These are phyloP conservation scores for Ophiostoma tasmaniense DNA, from an alignment of 2,329 filamentous ascomycete species.

Conservation along the genomic window DNA sequence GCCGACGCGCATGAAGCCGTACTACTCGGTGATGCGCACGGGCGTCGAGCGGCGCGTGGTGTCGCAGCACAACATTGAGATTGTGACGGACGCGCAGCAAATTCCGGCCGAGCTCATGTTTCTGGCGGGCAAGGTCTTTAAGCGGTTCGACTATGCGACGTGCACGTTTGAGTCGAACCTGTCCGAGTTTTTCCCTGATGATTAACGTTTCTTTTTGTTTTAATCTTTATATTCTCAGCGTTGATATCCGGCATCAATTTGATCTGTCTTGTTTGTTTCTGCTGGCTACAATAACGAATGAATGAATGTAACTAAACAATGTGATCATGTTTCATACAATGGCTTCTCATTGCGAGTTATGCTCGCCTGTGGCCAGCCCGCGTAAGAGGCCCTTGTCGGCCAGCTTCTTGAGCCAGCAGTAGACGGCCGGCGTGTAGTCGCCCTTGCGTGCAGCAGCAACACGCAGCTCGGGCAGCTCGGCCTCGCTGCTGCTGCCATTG, in stretches of 20 bases:
- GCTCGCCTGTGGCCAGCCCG: slow-evolving; percentile 15
- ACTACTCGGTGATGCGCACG: slow-evolving; percentile 67
- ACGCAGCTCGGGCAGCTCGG: slow-evolving; percentile 33
- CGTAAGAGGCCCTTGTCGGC: slow-evolving; percentile 55
- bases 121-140: slow-evolving; percentile 79
- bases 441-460: slow-evolving; percentile 48
- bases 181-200: slow-evolving; percentile 75
- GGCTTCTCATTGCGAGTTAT: background rate
- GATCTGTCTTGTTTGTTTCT: background rate
- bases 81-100: slow-evolving; percentile 40
- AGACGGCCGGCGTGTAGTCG: slow-evolving; percentile 62
- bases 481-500: too few relatives aligned
- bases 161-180: slow-evolving; percentile 75
- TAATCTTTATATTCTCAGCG: background rate
- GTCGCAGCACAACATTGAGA: slow-evolving; percentile 70
- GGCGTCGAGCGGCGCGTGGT: slow-evolving; percentile 54
- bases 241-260: background rate
- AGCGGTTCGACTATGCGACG: slow-evolving; percentile 61
- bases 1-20: slow-evolving; percentile 37
- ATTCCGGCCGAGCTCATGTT: slow-evolving; percentile 53
- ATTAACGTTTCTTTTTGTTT: slow-evolving; percentile 39
- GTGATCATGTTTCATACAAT: background rate
- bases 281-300: background rate
- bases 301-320: background rate
- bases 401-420: slow-evolving; percentile 60